Base-by-base conservation (phyloP, 2,329 filamentous ascomycete genomes). In the Camptophora hylomeconis region DNA sequence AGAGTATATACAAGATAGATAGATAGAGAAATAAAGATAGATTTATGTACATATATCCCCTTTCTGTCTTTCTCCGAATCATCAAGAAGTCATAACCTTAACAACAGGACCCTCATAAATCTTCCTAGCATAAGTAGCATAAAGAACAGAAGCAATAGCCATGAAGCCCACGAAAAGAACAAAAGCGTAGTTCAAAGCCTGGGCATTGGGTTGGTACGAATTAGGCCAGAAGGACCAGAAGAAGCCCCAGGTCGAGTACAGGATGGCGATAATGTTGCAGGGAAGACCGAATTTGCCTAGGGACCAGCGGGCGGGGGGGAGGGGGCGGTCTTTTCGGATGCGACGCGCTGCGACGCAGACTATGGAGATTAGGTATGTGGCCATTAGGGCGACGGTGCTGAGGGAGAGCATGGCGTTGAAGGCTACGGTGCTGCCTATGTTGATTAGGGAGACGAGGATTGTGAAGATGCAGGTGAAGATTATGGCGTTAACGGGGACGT, bases 391-490 rank as follows among this genome's bases (percentile, higher is more conserved):
- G 15, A 41, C 50, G 8, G 48, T 44, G 5, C 43, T 46, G 9
- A 60, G 49, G 2, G 56, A 51, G 17, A 57, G 45, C 21, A 59
- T 54, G 9, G 54, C 52, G 30, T 54, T 51, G 28, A 64, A 48
- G 15, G 53, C 56, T 3, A 52, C 49, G 19, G 47, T 53, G 12
- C 45, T 47, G 27, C 43, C 42, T 27, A 53, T 41, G 30, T 23
- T 39, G 34, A 44, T 22, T 11, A 41, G 33, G 36, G 61, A 65
- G 31, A 59, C 47, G 36, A 46, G 47, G 24, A 53, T 61, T 30
- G 40, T 57, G 12, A 54, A 62, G 24, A 50, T 49, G 24, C 60
- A 64, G 48, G 54, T 61, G 44, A 60, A 64, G 48, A 36, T 5
- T 15, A 44, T 27, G n/a, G 39, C 37, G 8, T 14, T 7, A 25